Conservation (phyloP, 2,329 filamentous ascomycete species). For the Ophiostoma ips region DNA sequence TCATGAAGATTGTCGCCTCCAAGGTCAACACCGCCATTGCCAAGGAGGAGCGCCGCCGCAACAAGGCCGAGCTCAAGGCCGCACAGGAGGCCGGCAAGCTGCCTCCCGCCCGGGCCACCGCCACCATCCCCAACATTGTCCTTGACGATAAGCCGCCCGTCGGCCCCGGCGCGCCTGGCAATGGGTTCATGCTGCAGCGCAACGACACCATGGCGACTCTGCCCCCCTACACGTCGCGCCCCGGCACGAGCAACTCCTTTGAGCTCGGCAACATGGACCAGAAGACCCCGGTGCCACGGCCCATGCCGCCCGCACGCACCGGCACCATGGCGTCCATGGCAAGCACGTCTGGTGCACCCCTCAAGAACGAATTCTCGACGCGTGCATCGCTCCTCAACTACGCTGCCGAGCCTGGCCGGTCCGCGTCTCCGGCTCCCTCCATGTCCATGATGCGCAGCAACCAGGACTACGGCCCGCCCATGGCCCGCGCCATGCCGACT, state of each 20-base stretch:
- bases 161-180: background rate
- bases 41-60: conserved; percentile 53
- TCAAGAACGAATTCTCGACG: conserved; percentile 16
- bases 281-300: conserved; percentile 34
- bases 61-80: conserved; percentile 34
- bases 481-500: conserved; percentile 14
- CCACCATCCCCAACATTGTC: conserved; percentile 46
- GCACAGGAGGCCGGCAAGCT: conserved; percentile 43
- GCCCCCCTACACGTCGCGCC: conserved; percentile 47
- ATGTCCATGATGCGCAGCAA: conserved; percentile 3
- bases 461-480: conserved; percentile 13
- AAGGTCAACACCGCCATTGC: conserved; percentile 84
- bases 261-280: conserved; percentile 40
- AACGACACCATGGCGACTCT: conserved; percentile 48
- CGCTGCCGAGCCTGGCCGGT: conserved; percentile 20
- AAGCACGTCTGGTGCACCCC: conserved; percentile 2
- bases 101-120: conserved; percentile 36
- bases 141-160: conserved; percentile 33
- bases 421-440: conserved; percentile 18
- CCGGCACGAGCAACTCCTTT: conserved; percentile 32
- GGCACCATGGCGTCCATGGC: conserved; percentile 17
- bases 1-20: conserved; percentile 69
- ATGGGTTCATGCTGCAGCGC: conserved; percentile 32
- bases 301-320: conserved; percentile 22
- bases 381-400: conserved; percentile 19